Conservation (phyloP, 805 yeast genomes). For the Sungouiella thailandica region DNA sequence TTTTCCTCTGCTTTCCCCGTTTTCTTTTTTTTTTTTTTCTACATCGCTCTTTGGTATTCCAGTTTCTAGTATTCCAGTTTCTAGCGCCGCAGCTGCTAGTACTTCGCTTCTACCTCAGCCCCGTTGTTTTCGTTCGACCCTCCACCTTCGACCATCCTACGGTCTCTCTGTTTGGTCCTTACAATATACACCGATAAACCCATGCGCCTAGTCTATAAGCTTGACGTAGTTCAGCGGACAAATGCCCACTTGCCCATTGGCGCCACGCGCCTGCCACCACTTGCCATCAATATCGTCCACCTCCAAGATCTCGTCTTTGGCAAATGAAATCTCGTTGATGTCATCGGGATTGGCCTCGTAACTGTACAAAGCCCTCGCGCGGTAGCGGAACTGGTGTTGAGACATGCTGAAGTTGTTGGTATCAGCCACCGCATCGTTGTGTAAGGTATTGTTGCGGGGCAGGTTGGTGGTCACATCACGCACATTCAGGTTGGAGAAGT, state of each 20-base stretch:
- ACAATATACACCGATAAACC: neutral
- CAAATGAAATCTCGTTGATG: constrained; percentile 85
- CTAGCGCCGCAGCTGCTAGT: too few relatives aligned
- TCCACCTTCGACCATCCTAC: too few relatives aligned
- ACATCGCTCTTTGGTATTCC: neutral
- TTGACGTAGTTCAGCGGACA: constrained; percentile 94
- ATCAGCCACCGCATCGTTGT: constrained; percentile 21
- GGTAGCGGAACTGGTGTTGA: constrained; percentile 56
- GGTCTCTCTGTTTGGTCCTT: too few relatives aligned
- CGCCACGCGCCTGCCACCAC: constrained; percentile 97
- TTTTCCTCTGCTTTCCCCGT: too few relatives aligned
- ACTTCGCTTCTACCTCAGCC: too few relatives aligned
- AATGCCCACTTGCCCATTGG: constrained; percentile 90
- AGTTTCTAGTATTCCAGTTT: neutral
- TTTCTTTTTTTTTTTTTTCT: too few relatives aligned
- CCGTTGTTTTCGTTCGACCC: too few relatives aligned
- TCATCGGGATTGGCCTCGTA: constrained; percentile 91
- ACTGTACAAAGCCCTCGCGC: constrained; percentile 80
- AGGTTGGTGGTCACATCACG: constrained; percentile 26
- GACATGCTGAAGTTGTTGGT: constrained; percentile 16
- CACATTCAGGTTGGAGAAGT: constrained; percentile 37
- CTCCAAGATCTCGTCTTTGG: constrained; percentile 84
- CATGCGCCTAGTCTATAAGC: constrained; percentile 49
- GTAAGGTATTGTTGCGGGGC: constrained; percentile 11
- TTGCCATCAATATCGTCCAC: constrained; percentile 92